Evolutionary conservation across 1,284 basidiomycete genomes (phyloP).

Genomic region (Anthracocystis setariae): DNA sequence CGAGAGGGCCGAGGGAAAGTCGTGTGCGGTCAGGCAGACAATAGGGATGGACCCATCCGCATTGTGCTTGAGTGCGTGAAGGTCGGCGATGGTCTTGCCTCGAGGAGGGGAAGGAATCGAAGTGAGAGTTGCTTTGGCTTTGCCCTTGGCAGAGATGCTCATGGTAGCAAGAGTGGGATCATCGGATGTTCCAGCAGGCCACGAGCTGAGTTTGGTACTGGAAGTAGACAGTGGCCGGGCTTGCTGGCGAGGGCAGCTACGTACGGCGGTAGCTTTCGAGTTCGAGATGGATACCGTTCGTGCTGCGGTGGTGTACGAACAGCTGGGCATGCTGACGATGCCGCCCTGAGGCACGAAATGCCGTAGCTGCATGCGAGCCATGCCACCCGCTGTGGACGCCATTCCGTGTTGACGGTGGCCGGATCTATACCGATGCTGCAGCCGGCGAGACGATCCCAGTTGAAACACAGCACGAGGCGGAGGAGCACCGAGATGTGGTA

Average conservation of each 20-base stretch:
- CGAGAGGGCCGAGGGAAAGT: slow-evolving; percentile 62
- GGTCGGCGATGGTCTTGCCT: slow-evolving; percentile 51
- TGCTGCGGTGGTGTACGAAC: slow-evolving; percentile 18
- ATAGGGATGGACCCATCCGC: slow-evolving; percentile 17
- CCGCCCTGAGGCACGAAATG: slow-evolving; percentile 11
- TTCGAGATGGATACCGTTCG: not conserved
- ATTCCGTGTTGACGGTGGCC: not conserved
- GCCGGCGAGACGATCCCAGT: no score
- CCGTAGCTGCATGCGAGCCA: slow-evolving; percentile 32
- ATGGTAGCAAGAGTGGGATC: not conserved
- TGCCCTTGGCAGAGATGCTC: slow-evolving; percentile 13
- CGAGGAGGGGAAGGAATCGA: slow-evolving; percentile 38
- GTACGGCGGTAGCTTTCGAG: no score
- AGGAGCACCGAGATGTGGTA: no score
- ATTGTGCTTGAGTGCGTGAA: slow-evolving; percentile 29
- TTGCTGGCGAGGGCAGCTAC: not conserved
- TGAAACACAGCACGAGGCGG: no score
- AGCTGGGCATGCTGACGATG: slow-evolving; percentile 15
- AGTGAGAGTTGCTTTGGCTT: slow-evolving; percentile 11
- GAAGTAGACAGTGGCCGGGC: slow-evolving; percentile 16
- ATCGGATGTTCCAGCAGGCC: slow-evolving; percentile 34
- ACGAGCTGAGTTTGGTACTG: slow-evolving; percentile 22
- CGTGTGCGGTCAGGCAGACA: slow-evolving; percentile 62
- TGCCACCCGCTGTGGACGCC: slow-evolving; percentile 28
- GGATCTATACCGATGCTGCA: not conserved